Conservation (phyloP, 345 rosid species). For the Laguncularia racemosa region DNA sequence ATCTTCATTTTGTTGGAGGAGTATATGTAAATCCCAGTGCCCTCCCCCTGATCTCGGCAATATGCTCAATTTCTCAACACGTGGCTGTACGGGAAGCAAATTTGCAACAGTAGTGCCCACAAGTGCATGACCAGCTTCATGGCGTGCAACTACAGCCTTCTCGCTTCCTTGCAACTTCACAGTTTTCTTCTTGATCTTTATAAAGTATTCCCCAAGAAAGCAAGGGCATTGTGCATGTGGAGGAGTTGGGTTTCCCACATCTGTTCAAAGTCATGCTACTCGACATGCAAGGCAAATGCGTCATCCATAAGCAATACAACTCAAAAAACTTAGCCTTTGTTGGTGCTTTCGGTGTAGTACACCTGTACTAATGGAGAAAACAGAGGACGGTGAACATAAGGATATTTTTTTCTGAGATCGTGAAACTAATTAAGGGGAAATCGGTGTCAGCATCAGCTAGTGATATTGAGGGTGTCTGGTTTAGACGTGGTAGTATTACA, state of each 20-base stretch:
- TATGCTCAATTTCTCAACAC: conserved; percentile 94
- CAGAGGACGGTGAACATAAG: too few species aligned
- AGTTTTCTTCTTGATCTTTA: conserved; percentile 96
- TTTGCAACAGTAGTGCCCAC: conserved; percentile 92
- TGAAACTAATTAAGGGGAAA: too few species aligned
- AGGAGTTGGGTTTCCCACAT: conserved; percentile 81
- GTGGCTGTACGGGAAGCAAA: conserved; percentile 84
- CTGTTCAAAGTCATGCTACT: conserved; percentile 65
- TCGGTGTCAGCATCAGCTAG: too few species aligned
- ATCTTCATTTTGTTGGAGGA: conserved; percentile 81
- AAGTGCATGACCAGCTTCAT: conserved; percentile 99
- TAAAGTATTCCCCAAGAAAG: too few species aligned
- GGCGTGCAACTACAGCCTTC: conserved; percentile 94
- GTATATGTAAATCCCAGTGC: conserved; percentile 87
- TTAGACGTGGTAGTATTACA: conserved; percentile 49
- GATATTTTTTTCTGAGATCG: too few species aligned
- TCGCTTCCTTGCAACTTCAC: conserved; percentile 78
- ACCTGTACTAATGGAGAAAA: too few species aligned
- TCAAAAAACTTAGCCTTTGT: conserved; percentile 69
- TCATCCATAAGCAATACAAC: conserved; percentile 68
- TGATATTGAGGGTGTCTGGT: conserved; percentile 53
- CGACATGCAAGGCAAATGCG: conserved; percentile 56
- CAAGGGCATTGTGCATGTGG: conserved; percentile 87
- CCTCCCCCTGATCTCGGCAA: conserved; percentile 97
- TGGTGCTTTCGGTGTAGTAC: conserved; percentile 92